These are phyloP conservation scores for Rhodotorula kratochvilovae DNA, from an alignment of 768 basidiomycete species.

Conservation along the genomic window DNA sequence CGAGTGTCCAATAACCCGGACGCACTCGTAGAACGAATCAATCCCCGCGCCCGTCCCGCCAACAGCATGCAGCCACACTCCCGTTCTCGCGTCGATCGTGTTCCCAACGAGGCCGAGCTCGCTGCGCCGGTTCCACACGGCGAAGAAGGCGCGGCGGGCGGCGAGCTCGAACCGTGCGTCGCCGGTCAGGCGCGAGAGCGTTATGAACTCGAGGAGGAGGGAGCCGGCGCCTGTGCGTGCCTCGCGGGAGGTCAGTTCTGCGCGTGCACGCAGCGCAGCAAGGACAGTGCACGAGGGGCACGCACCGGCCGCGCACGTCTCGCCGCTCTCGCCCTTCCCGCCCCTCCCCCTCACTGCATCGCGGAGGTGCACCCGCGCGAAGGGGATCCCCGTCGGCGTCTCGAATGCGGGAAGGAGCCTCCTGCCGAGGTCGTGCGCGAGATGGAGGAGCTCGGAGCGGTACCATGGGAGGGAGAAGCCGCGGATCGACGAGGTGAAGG, in stretches of 20 bases:
- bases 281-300: slow-evolving; percentile 18
- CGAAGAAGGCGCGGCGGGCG: slow-evolving; percentile 85
- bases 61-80: slow-evolving; percentile 45
- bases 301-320: slow-evolving; percentile 30
- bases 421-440: slow-evolving; percentile 82
- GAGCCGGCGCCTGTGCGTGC: slow-evolving; percentile 92
- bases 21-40: slow-evolving; percentile 83
- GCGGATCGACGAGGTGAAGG: slow-evolving; percentile 19
- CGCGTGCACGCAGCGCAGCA: background rate
- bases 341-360: slow-evolving; percentile 18
- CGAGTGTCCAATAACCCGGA: background rate
- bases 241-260: slow-evolving; percentile 78
- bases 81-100: slow-evolving; percentile 62
- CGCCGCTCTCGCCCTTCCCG: slow-evolving; percentile 28
- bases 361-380: slow-evolving; percentile 63
- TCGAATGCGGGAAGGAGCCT: slow-evolving; percentile 84
- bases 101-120: slow-evolving; percentile 82
- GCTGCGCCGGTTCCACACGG: slow-evolving; percentile 85
- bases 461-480: slow-evolving; percentile 60
- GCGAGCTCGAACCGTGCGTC: slow-evolving; percentile 84
- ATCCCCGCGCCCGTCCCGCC: slow-evolving; percentile 87
- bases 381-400: slow-evolving; percentile 86
- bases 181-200: slow-evolving; percentile 81
- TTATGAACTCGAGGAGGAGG: slow-evolving; percentile 88
- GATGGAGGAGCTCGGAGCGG: slow-evolving; percentile 61